Evolutionary conservation across 768 basidiomycete species (phyloP).

Genomic region (Calvatia gigantea): DNA sequence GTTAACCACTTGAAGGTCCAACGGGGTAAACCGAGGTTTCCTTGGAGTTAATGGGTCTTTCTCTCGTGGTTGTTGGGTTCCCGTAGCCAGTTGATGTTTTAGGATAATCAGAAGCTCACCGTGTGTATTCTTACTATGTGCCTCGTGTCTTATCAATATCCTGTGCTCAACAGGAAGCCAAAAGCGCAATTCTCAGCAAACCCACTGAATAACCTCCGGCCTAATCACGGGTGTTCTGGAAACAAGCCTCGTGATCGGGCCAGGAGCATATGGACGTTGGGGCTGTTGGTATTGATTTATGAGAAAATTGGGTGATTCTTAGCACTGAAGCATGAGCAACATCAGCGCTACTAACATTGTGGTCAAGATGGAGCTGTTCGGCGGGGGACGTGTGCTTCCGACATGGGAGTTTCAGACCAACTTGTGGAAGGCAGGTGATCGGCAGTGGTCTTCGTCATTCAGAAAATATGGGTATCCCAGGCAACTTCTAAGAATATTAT

Average conservation of each 20-base stretch:
- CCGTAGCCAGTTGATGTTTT: no score
- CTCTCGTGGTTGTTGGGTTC: neutral
- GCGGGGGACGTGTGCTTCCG: neutral
- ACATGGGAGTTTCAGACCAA: conserved; percentile 5
- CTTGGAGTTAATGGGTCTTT: neutral
- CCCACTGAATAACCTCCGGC: neutral
- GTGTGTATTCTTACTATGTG: neutral
- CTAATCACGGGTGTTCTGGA: neutral
- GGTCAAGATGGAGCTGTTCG: neutral
- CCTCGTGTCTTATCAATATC: neutral
- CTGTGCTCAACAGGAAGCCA: neutral
- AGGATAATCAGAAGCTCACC: neutral
- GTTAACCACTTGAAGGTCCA: neutral
- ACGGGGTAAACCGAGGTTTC: neutral
- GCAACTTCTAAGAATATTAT: neutral
- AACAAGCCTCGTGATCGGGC: neutral
- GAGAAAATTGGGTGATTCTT: neutral
- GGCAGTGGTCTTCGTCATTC: neutral
- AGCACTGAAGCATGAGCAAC: neutral
- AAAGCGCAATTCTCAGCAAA: neutral
- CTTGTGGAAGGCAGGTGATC: neutral
- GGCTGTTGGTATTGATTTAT: neutral
- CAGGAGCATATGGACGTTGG: conserved; percentile 1
- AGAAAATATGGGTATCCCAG: neutral
- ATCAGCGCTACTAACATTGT: neutral